phyloP scores from a whole-genome alignment of 768 basidiomycete genomes.

The Exsudoporus frostii region DNA sequence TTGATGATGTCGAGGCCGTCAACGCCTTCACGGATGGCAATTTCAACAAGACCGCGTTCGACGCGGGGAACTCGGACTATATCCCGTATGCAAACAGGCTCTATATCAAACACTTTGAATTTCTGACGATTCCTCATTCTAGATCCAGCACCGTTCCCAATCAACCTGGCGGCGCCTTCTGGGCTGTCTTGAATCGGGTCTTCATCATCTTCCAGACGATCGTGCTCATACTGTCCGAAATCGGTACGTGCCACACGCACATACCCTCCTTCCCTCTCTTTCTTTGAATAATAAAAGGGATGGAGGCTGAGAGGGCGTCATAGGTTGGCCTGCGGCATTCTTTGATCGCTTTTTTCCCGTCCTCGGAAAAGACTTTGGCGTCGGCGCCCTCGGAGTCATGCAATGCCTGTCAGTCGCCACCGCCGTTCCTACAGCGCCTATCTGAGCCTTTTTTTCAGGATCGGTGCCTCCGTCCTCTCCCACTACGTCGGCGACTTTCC shows the following conservation, averaged over 20 bases:
- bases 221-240: conserved; percentile 52
- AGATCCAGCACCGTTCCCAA: conserved; percentile 87
- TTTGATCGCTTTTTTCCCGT: conserved; percentile 91
- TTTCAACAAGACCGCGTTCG: conserved; percentile 37
- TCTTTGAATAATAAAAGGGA: background rate
- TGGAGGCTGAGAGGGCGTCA: background rate
- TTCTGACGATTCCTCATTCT: background rate
- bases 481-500: conserved; percentile 82
- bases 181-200: conserved; percentile 84
- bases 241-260: conserved; percentile 33
- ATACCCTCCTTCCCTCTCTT: too few relatives aligned
- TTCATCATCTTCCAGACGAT: conserved; percentile 80
- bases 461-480: conserved; percentile 68
- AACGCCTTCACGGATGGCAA: conserved; percentile 51
- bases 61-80: conserved; percentile 67
- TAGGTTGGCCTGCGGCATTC: conserved; percentile 69
- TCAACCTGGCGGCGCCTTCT: conserved; percentile 89
- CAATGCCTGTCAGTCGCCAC: conserved; percentile 64
- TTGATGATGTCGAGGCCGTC: conserved; percentile 72
- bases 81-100: conserved; percentile 61
- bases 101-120: background rate
- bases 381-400: conserved; percentile 85
- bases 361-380: conserved; percentile 80
- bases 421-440: background rate
- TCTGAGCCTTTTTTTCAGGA: conserved; percentile 33